Base-by-base conservation (phyloP, 2,329 filamentous ascomycete genomes). In the Aspergillus costaricaensis region DNA sequence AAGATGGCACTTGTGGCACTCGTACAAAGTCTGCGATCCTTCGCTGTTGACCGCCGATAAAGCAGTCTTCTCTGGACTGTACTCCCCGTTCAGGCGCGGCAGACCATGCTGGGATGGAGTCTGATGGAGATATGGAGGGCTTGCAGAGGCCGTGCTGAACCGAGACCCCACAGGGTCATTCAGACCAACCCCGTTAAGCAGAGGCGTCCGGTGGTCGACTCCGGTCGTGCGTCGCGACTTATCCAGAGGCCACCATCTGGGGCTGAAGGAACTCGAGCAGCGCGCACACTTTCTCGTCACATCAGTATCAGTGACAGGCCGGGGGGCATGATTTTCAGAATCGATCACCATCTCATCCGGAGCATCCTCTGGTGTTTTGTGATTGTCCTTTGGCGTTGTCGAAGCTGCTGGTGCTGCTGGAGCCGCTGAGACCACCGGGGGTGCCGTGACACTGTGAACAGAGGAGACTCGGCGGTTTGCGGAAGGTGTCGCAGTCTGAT, bases 1-100 rank as follows among this genome's bases (percentile, higher is more conserved):
- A 65, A 80, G 72, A 67, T 84, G 81, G 63, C 90, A 93, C 73
- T 91, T 90, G 76, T 93, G 90, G 68, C 90, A 93, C 74, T 92
- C 88, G 65, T 86, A 89, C 62, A 82, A 83, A 30, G 83, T 62
- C 67, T 74, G 68, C 49, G 60, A 53, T 8, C 55, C 62, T 15
- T 65, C 63, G 23, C 41, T 21, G 39, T 39, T 56, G 23, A 41
- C 50, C 21, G 27, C 41, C 63, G 63, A 32, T 64, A 68, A 59
- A 68, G 61, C 60, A 15, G 43, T 60, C 25, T 58, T 60, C 9
- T 70, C 62, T 19, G 65, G 55, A 43, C 50, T 57, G 25, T 66
- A 66, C 23, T 75, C 72, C 5, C 73, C 73, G 50, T 75, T 75
- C 15, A 65, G 53, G 17, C 67, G 69, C 19, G 63, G 52, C n/a